These are phyloP conservation scores for Phyllosticta citribraziliensis DNA, from an alignment of 2,329 filamentous ascomycete species.

Conservation along the genomic window DNA sequence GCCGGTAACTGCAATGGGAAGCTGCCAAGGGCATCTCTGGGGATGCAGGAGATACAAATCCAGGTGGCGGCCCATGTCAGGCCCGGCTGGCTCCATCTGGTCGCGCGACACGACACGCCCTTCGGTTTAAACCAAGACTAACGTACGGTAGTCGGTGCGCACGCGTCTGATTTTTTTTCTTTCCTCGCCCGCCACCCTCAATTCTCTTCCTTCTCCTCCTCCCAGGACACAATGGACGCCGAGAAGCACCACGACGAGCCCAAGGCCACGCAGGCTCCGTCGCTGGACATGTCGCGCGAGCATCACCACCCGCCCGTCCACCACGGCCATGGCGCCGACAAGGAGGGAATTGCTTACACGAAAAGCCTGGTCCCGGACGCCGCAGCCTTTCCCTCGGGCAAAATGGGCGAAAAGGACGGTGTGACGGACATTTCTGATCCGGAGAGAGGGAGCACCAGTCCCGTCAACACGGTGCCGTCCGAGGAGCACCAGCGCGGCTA, in stretches of 20 bases:
- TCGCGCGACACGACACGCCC: conserved; percentile 3
- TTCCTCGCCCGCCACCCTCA: background rate
- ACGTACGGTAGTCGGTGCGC: background rate
- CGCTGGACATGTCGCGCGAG: conserved; percentile 27
- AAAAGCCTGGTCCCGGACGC: conserved; percentile 26
- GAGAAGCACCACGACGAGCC: conserved; percentile 24
- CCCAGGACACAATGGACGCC: conserved; percentile 1
- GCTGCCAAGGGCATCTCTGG: conserved; percentile 3
- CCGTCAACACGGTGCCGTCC: conserved; percentile 17
- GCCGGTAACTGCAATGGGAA: conserved; percentile 6
- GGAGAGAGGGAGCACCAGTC: conserved; percentile 34
- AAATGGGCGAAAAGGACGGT: conserved; percentile 25
- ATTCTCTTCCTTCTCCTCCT: background rate
- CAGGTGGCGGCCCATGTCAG: background rate
- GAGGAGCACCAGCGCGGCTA: conserved; percentile 21
- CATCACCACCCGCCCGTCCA: conserved; percentile 30
- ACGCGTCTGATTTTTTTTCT: background rate
- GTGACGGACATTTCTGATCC: conserved; percentile 23
- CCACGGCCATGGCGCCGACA: conserved; percentile 24
- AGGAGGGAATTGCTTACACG: conserved; percentile 22
- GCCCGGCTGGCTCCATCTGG: background rate
- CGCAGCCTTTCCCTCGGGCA: conserved; percentile 20
- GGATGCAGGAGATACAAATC: conserved; percentile 2
- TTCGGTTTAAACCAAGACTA: background rate
- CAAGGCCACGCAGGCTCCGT: conserved; percentile 25